Percentiles rank a stretch among this genome's conserved stretches.
Evolutionary conservation across 1,284 basidiomycete genomes (phyloP).

Genomic region (Cryptococcus hybrid): DNA sequence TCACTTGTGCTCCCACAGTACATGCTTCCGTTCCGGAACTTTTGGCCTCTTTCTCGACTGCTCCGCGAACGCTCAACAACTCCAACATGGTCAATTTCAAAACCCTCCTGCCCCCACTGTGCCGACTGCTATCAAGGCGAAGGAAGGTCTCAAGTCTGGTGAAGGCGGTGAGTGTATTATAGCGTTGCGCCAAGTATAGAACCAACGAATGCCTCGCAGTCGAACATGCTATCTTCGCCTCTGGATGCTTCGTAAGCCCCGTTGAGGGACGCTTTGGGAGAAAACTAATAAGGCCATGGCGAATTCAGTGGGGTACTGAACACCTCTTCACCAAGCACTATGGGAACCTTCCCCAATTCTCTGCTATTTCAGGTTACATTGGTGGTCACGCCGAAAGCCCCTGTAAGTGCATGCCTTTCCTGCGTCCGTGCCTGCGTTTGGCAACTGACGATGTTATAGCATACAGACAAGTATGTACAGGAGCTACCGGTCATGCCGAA

Average conservation of each 20-base stretch:
- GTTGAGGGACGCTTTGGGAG: too few relatives aligned
- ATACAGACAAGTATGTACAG: conserved; percentile 77
- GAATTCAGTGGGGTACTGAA: conserved; percentile 69
- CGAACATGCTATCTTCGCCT: conserved; percentile 74
- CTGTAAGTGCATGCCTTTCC: conserved; percentile 13
- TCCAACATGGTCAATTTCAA: conserved; percentile 23
- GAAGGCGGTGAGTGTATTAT: conserved; percentile 40
- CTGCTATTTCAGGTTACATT: conserved; percentile 75
- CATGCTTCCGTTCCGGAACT: conserved; percentile 16
- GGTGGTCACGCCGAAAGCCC: conserved; percentile 58
- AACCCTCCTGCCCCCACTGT: conserved; percentile 48
- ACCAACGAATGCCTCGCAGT: conserved; percentile 26
- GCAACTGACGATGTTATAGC: conserved; percentile 23
- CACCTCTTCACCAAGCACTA: conserved; percentile 83
- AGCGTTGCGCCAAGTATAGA: not conserved
- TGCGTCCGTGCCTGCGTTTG: not conserved
- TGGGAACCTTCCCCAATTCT: conserved; percentile 57
- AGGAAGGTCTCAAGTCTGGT: conserved; percentile 30
- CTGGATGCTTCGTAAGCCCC: conserved; percentile 59
- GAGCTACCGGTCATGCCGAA: conserved; percentile 85
- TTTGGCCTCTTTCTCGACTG: conserved; percentile 24
- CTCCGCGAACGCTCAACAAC: conserved; percentile 4
- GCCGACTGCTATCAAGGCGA: conserved; percentile 46
- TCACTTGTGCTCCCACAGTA: not conserved
- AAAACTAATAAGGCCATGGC: too few relatives aligned